Percentiles rank a stretch among this genome's conserved stretches.
Conservation (phyloP, 179 eudicot species). For the Beta lomatogona region DNA sequence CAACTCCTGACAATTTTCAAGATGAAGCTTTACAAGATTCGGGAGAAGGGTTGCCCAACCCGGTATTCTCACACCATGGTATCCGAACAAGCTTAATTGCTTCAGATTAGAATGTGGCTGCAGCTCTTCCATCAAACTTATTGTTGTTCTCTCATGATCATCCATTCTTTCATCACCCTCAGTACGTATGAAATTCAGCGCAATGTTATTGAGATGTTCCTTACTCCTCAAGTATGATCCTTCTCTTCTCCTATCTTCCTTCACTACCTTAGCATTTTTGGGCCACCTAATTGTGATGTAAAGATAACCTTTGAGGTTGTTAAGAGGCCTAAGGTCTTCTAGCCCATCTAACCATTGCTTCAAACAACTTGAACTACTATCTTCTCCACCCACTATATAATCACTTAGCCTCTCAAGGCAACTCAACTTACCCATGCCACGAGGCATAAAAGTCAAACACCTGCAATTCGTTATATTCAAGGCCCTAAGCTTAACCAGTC, state of each 20-base stretch:
- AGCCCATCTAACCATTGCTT: not conserved
- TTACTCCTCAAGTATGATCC: slow-evolving; percentile 17
- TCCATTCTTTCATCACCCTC: not conserved
- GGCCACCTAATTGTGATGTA: not conserved
- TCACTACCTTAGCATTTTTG: not conserved
- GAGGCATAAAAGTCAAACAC: slow-evolving; percentile 14
- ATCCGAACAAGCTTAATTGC: not conserved
- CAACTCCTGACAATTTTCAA: not conserved
- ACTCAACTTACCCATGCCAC: slow-evolving; percentile 11
- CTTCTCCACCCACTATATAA: not conserved
- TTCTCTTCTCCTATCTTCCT: not conserved
- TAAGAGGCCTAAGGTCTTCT: slow-evolving; percentile 20
- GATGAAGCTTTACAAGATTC: not conserved
- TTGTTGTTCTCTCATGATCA: too few relatives aligned
- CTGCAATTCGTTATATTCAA: not conserved
- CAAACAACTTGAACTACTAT: not conserved
- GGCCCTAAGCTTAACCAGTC: slow-evolving; percentile 10
- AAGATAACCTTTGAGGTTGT: slow-evolving; percentile 7
- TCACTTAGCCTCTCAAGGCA: not conserved
- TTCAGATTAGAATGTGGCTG: slow-evolving; percentile 5
- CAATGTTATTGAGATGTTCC: not conserved
- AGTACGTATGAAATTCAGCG: not conserved
- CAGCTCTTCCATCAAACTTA: not conserved
- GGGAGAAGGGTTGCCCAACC: not conserved
- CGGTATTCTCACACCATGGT: not conserved